Evolutionary conservation across 2,329 filamentous ascomycete genomes (phyloP).

Genomic region (Ascochyta lentis): DNA sequence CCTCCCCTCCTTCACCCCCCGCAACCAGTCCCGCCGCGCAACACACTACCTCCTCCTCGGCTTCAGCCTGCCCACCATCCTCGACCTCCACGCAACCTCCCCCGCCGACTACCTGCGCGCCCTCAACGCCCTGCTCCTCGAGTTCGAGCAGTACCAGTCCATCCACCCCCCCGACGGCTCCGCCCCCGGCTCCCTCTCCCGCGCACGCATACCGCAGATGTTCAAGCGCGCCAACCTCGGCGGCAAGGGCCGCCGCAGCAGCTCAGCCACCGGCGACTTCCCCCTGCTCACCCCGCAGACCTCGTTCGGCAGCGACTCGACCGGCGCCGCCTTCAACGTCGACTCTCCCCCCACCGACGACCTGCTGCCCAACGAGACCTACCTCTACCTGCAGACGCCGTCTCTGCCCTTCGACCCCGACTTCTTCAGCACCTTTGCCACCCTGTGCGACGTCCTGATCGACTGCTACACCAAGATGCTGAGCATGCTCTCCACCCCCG

Average conservation of each 20-base stretch:
- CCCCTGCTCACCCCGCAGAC: constrained; percentile 28
- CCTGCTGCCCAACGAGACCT: constrained; percentile 74
- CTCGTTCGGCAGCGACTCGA: constrained; percentile 32
- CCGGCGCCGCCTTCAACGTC: constrained; percentile 13
- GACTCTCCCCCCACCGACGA: constrained; percentile 45
- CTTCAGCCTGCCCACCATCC: constrained; percentile 84
- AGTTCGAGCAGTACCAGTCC: constrained; percentile 94
- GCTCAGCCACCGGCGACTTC: constrained; percentile 62
- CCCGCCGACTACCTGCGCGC: constrained; percentile 86
- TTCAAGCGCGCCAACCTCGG: constrained; percentile 54
- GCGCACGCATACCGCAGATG: constrained; percentile 71
- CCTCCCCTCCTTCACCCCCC: constrained; percentile 84
- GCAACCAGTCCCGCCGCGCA: constrained; percentile 85
- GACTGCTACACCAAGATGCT: constrained; percentile 87
- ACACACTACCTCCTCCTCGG: constrained; percentile 94
- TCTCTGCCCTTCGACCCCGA: constrained; percentile 94
- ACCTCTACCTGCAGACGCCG: constrained; percentile 87
- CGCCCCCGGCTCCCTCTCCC: constrained; percentile 71
- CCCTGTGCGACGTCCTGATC: constrained; percentile 92
- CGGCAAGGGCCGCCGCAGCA: constrained; percentile 58
- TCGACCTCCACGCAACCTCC: constrained; percentile 83
- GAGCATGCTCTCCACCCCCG: constrained; percentile 74
- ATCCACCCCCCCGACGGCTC: constrained; percentile 80
- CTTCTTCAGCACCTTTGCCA: constrained; percentile 95
- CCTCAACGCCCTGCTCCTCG: constrained; percentile 81